Evolutionary conservation across 1,284 basidiomycete species (phyloP).

Genomic region (Fistulinella staudtii): DNA sequence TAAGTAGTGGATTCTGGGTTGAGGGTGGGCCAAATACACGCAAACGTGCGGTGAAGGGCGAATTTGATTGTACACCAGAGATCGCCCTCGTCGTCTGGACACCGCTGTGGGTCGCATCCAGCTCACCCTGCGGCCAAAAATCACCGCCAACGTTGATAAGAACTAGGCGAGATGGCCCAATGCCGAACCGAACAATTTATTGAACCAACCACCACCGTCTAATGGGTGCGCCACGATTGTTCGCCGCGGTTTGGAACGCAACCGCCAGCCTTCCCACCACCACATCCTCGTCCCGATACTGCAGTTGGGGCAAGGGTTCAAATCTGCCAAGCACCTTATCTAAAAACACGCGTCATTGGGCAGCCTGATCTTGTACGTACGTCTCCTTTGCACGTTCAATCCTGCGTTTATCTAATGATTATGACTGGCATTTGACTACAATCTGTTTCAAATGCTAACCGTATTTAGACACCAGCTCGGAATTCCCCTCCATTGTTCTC

Average conservation of each 20-base stretch:
- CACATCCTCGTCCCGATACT: too few species aligned
- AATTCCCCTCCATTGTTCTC: too few species aligned
- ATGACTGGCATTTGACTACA: not conserved
- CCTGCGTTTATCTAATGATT: not conserved
- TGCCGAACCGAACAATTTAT: too few species aligned
- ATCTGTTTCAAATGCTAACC: constrained; percentile 9
- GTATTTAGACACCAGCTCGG: constrained; percentile 2
- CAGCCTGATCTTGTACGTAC: constrained; percentile 15
- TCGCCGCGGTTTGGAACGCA: too few species aligned
- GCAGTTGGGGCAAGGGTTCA: too few species aligned
- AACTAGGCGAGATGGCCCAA: too few species aligned
- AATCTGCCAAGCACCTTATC: constrained; percentile 12
- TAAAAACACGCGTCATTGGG: not conserved
- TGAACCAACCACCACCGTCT: too few species aligned
- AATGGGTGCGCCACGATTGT: too few species aligned
- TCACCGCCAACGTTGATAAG: constrained; percentile 8
- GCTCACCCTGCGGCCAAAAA: not conserved
- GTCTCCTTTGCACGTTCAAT: constrained; percentile 1
- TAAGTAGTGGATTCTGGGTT: constrained; percentile 32
- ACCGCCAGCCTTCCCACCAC: too few species aligned
- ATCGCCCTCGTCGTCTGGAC: constrained; percentile 17
- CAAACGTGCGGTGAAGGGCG: constrained; percentile 11
- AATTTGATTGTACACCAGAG: constrained; percentile 12
- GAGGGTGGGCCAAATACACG: constrained; percentile 31
- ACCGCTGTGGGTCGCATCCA: constrained; percentile 18